Evolutionary conservation across 768 basidiomycete species (phyloP).

Genomic region (Amanita brunnescens): DNA sequence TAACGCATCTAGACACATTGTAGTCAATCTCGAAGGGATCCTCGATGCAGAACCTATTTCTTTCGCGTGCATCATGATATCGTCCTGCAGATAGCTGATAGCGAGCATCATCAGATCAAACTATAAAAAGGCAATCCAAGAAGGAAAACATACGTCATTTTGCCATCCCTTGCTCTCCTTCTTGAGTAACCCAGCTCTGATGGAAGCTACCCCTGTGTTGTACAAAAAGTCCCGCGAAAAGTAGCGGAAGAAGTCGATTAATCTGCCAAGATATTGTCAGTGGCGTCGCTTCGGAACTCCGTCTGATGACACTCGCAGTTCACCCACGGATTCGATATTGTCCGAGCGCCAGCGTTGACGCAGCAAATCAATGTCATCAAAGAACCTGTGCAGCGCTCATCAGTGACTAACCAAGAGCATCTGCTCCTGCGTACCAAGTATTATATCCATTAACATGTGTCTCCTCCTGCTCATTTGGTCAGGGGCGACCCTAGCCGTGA

Average conservation of each 20-base stretch:
- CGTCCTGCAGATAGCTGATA: constrained; percentile 42
- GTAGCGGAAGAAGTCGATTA: constrained; percentile 97
- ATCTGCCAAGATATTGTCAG: constrained; percentile 33
- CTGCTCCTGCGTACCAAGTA: constrained; percentile 47
- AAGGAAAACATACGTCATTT: constrained; percentile 59
- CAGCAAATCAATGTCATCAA: constrained; percentile 92
- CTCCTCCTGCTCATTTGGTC: constrained; percentile 42
- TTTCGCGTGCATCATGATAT: constrained; percentile 69
- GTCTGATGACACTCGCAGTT: constrained; percentile 51
- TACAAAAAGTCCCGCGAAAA: constrained; percentile 92
- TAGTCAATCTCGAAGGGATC: constrained; percentile 97
- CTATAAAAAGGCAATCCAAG: background rate
- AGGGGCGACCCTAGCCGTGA: background rate
- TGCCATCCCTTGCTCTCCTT: constrained; percentile 95
- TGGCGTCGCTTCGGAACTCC: background rate
- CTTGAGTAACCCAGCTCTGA: constrained; percentile 79
- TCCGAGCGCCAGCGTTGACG: constrained; percentile 91
- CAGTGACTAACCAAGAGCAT: background rate
- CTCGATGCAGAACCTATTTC: constrained; percentile 95
- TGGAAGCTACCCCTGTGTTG: constrained; percentile 85
- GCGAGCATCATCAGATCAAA: constrained; percentile 2
- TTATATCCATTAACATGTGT: constrained; percentile 75
- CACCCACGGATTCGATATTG: constrained; percentile 87
- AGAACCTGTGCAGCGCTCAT: constrained; percentile 56
- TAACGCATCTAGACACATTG: constrained; percentile 95